Percentiles rank a stretch among this genome's conserved stretches.
Conservation (phyloP, 1,284 basidiomycete genomes). For the Puccinia brachypodii region DNA sequence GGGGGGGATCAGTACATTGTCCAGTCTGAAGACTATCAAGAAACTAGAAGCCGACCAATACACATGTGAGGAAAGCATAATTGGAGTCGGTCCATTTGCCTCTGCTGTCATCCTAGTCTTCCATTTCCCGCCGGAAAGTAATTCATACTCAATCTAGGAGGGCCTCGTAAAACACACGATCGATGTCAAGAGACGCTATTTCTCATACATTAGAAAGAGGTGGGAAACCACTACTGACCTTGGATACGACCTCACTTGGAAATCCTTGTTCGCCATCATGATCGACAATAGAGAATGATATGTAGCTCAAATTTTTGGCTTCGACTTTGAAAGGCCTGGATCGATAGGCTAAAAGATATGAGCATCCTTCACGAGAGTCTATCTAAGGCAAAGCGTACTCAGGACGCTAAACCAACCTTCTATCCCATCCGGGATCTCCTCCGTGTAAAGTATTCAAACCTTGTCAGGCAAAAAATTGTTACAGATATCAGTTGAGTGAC, state of each 20-base stretch:
- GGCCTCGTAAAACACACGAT: background rate
- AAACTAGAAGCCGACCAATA: slow-evolving; percentile 58
- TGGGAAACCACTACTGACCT: slow-evolving; percentile 6
- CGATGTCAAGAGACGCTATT: background rate
- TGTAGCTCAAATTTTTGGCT: slow-evolving; percentile 36
- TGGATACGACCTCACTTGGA: slow-evolving; percentile 25
- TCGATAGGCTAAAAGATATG: background rate
- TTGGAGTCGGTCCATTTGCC: slow-evolving; percentile 63
- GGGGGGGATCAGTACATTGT: background rate
- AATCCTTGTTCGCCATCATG: slow-evolving; percentile 40
- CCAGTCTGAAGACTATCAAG: background rate
- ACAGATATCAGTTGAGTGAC: background rate
- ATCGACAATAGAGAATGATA: slow-evolving; percentile 37
- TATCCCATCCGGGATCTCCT: slow-evolving; percentile 44
- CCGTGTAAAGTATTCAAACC: slow-evolving; percentile 42
- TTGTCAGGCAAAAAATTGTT: background rate
- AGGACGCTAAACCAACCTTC: slow-evolving; percentile 17
- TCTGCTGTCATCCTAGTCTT: slow-evolving; percentile 61
- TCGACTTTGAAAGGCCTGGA: slow-evolving; percentile 35
- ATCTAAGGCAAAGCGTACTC: background rate
- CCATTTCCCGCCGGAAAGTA: slow-evolving; percentile 61
- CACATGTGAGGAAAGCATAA: slow-evolving; percentile 61
- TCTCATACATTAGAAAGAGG: background rate
- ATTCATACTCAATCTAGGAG: slow-evolving; percentile 62
- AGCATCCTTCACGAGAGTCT: background rate